Conservation (phyloP, 495 filamentous ascomycete species). For the Aspergillus avenaceus region DNA sequence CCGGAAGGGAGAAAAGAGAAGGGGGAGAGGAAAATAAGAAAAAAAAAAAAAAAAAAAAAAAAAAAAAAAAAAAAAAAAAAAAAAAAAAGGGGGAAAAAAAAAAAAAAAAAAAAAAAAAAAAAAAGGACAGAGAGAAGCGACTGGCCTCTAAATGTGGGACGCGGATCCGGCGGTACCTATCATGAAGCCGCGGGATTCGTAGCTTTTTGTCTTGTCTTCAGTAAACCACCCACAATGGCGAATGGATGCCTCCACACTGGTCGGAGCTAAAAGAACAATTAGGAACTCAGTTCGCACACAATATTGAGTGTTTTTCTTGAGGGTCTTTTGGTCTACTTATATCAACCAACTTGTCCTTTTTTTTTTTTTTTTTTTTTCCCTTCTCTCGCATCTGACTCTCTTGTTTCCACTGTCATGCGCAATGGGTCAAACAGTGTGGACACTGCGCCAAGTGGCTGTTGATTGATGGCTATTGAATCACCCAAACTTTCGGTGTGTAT, state of each 20-base stretch:
- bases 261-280: neutral
- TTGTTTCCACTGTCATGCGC: no score
- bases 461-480: slow-evolving; percentile 5
- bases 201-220: slow-evolving; percentile 19
- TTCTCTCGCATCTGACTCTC: neutral
- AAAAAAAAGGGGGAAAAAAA: no score
- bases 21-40: no score
- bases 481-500: slow-evolving; percentile 15
- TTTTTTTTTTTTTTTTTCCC: slow-evolving; percentile 5
- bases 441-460: neutral
- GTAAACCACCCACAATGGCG: slow-evolving; percentile 1
- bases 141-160: slow-evolving; percentile 22
- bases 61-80: no score
- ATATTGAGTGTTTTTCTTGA: neutral
- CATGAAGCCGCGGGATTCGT: slow-evolving; percentile 18
- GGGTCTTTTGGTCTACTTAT: neutral
- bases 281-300: neutral
- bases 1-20: no score
- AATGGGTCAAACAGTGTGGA: neutral
- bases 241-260: no score
- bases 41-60: no score
- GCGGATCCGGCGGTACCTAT: slow-evolving; percentile 31
- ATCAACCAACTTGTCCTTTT: neutral
- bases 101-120: neutral
- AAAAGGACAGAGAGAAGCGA: neutral